Base-by-base conservation (phyloP, 164 flowering plant species). In the Dillenia suffruticosa region DNA sequence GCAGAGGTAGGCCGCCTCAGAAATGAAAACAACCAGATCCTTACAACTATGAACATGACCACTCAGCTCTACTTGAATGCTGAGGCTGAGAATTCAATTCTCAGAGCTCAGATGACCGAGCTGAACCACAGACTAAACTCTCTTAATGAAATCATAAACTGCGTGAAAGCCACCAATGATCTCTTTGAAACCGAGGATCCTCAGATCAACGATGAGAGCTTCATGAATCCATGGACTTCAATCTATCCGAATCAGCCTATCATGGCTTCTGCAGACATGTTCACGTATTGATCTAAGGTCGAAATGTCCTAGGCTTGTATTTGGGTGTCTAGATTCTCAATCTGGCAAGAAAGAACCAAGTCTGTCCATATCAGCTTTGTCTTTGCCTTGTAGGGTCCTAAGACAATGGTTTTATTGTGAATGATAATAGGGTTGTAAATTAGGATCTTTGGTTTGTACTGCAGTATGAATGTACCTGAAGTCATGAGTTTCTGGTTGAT, bases 101-200 rank as follows among this genome's bases (percentile, higher is more conserved):
- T 87, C 54, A 79, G 81, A 63, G 90, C 90, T 68, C 96, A 86
- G 71, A 72, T 81, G 71, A 49, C 49, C 49, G 98, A 92, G 63
- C 75, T 92, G 22, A 80, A 63, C 50, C 80, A 84, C 15, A 83
- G 96, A 56, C 60, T 89, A 9, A 61, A 82, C 13, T 88, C 90
- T 10, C 86, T 92, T 10, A 77, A 81, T 53, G 89, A 86, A 43
- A 92, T 89, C 69, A 61, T 79, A 51, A 64, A 51, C 19, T 78
- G 51, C 72, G 66, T 85, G 59, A 72, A 66, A 73, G 59, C 65
- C 47, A 63, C 57, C 65, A 68, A 65, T 56, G 69, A 50, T 50
- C 65, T 48, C 10, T 56, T 64, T 45, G 77, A 63, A 22, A 52
- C 48, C 7, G 40, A 32, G 7, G 5, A 32, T 32, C 40, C 40